Evolutionary conservation across 2,329 filamentous ascomycete species (phyloP).

Genomic region (Paramyrothecium sp.): DNA sequence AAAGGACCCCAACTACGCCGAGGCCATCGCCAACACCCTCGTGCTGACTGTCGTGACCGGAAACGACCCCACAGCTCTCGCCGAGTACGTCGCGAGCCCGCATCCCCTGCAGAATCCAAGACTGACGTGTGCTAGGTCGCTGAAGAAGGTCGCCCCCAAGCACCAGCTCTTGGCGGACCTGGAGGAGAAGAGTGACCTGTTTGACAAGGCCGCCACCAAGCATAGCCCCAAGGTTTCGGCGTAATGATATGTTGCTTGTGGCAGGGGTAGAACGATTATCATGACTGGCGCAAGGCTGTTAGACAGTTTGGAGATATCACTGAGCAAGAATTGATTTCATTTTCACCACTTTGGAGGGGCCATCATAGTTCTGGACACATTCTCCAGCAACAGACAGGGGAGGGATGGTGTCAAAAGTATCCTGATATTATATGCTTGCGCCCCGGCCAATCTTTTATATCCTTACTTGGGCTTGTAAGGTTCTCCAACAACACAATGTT

Average conservation of each 20-base stretch:
- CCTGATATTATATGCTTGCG: too few species aligned
- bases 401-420: too few species aligned
- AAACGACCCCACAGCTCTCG: slow-evolving; percentile 64
- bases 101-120: not conserved
- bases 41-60: slow-evolving; percentile 78
- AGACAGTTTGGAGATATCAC: slow-evolving; percentile 15
- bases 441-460: too few species aligned
- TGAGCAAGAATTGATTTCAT: not conserved
- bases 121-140: slow-evolving; percentile 40
- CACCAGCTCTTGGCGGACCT: slow-evolving; percentile 74
- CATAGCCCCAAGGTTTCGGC: slow-evolving; percentile 80
- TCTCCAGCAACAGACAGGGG: too few species aligned
- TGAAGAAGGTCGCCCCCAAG: slow-evolving; percentile 59
- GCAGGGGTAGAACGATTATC: slow-evolving; percentile 20
- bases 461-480: too few species aligned
- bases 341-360: not conserved
- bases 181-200: slow-evolving; percentile 81
- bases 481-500: too few species aligned
- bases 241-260: slow-evolving; percentile 16
- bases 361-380: too few species aligned
- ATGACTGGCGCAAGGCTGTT: slow-evolving; percentile 27
- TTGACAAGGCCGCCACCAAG: slow-evolving; percentile 82
- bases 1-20: slow-evolving; percentile 68
- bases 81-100: slow-evolving; percentile 49
- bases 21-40: slow-evolving; percentile 79